These are phyloP conservation scores for Aspergillus baeticus DNA, from an alignment of 495 filamentous ascomycete species.

Conservation along the genomic window DNA sequence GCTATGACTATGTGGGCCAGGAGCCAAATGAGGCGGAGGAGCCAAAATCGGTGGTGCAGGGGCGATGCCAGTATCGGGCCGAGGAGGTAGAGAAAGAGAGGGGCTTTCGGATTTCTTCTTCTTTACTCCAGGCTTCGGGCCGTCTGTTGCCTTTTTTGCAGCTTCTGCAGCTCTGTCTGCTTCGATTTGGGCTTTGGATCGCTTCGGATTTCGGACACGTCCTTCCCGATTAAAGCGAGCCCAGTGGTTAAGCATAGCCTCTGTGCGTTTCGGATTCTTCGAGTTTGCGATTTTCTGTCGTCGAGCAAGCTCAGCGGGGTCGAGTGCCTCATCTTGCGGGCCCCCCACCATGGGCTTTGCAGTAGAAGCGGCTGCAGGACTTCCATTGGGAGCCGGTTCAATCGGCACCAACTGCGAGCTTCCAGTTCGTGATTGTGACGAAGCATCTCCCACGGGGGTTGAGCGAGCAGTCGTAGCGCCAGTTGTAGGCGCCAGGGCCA, in stretches of 20 bases:
- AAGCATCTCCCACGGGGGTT: neutral
- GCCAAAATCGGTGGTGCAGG: slow-evolving; percentile 16
- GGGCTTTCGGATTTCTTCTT: slow-evolving; percentile 21
- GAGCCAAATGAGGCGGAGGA: slow-evolving; percentile 19
- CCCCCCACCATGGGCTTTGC: slow-evolving; percentile 1
- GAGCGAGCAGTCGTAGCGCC: slow-evolving; percentile 1
- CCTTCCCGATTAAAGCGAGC: slow-evolving; percentile 44
- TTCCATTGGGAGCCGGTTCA: slow-evolving; percentile 22
- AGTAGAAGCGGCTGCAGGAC: slow-evolving; percentile 2
- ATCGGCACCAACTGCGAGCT: slow-evolving; percentile 21
- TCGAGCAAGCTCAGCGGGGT: slow-evolving; percentile 34
- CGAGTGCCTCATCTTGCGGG: slow-evolving; percentile 21
- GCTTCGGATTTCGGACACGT: slow-evolving; percentile 46
- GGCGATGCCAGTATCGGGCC: slow-evolving; percentile 20
- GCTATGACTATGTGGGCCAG: slow-evolving; percentile 18
- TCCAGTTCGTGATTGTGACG: slow-evolving; percentile 16
- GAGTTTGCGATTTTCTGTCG: slow-evolving; percentile 43
- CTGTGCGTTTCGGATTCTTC: slow-evolving; percentile 49
- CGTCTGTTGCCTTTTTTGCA: slow-evolving; percentile 24
- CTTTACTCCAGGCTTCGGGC: slow-evolving; percentile 22
- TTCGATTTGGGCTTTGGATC: slow-evolving; percentile 48
- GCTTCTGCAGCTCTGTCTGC: slow-evolving; percentile 34
- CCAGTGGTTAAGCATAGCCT: slow-evolving; percentile 52
- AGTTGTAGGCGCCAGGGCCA: slow-evolving; percentile 9
- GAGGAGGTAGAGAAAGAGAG: slow-evolving; percentile 3